phyloP scores from a whole-genome alignment of 192 early-diverging fungal genomes.

The Chytriomyces sp. region DNA sequence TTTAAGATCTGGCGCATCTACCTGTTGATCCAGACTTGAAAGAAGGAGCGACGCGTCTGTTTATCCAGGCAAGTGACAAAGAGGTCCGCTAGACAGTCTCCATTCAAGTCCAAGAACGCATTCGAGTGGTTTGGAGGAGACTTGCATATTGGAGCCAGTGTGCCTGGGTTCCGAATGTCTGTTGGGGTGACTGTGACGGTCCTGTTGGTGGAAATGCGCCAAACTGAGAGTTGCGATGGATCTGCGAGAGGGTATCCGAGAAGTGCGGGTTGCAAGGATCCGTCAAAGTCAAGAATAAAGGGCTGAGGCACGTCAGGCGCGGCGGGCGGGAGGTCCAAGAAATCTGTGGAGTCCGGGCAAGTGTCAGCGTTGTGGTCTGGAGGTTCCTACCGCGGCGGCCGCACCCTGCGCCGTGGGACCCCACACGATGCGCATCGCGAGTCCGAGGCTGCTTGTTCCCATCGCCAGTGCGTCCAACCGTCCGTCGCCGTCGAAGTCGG shows the following conservation, averaged over 20 bases:
- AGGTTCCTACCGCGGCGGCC: not conserved
- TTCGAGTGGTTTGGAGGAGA: conserved; percentile 84
- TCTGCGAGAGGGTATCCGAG: conserved; percentile 42
- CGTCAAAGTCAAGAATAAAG: conserved; percentile 62
- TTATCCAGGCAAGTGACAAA: conserved; percentile 64
- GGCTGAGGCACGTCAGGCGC: conserved; percentile 46
- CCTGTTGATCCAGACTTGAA: conserved; percentile 38
- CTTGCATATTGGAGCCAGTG: conserved; percentile 52
- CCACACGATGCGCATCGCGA: not conserved
- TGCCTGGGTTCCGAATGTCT: not conserved
- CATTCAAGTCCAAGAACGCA: conserved; percentile 90
- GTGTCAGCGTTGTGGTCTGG: not conserved
- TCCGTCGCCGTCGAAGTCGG: conserved; percentile 91
- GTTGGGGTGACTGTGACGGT: conserved; percentile 35
- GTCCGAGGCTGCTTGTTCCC: conserved; percentile 35
- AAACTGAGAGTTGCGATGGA: conserved; percentile 23
- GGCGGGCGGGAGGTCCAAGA: conserved; percentile 1
- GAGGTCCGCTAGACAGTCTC: conserved; percentile 83
- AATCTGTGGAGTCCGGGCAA: conserved; percentile 5
- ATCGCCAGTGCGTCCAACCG: conserved; percentile 81
- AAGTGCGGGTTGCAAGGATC: conserved; percentile 64
- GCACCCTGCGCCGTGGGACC: not conserved
- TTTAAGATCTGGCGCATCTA: no score
- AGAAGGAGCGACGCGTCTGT: conserved; percentile 62
- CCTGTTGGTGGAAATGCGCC: conserved; percentile 17